These are phyloP conservation scores for Penicillium sp. DNA, from an alignment of 2,329 filamentous ascomycete genomes.

Conservation along the genomic window DNA sequence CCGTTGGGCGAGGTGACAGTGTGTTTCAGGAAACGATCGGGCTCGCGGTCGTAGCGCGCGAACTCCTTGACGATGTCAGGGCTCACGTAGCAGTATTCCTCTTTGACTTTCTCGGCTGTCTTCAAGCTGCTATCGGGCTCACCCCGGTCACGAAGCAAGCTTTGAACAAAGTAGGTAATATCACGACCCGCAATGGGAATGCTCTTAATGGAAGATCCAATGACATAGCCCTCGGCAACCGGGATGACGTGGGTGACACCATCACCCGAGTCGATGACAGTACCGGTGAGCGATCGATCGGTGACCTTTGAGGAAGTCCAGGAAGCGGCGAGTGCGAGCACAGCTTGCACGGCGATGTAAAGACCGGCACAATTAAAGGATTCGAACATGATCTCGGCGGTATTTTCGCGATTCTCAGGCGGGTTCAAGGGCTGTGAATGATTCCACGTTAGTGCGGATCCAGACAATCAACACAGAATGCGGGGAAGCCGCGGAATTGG, in stretches of 20 bases:
- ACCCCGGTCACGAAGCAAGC: conserved; percentile 86
- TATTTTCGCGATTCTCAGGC: conserved; percentile 97
- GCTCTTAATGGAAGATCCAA: conserved; percentile 97
- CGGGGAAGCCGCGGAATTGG: background rate
- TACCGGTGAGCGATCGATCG: conserved; percentile 90
- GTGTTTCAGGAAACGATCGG: conserved; percentile 85
- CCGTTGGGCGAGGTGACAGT: conserved; percentile 80
- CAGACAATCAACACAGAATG: background rate
- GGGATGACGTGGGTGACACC: conserved; percentile 99
- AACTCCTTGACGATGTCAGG: conserved; percentile 99
- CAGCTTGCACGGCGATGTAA: conserved; percentile 97
- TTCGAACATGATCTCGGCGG: conserved; percentile 99
- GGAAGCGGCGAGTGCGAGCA: conserved; percentile 89
- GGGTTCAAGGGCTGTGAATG: conserved; percentile 76
- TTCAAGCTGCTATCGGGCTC: conserved; percentile 96
- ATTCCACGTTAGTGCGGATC: conserved; percentile 8
- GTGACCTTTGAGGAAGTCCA: conserved; percentile 99
- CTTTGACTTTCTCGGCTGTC: conserved; percentile 96
- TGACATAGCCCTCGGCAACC: conserved; percentile 97
- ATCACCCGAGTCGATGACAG: conserved; percentile 96
- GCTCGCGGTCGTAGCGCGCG: conserved; percentile 85
- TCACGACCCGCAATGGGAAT: conserved; percentile 97
- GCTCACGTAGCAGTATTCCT: conserved; percentile 97
- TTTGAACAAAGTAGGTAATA: conserved; percentile 98
- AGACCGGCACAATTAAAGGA: conserved; percentile 99